These are phyloP conservation scores for Thraustochytrium sp. DNA, from an alignment of 352 stramenopile genomes.

Conservation along the genomic window DNA sequence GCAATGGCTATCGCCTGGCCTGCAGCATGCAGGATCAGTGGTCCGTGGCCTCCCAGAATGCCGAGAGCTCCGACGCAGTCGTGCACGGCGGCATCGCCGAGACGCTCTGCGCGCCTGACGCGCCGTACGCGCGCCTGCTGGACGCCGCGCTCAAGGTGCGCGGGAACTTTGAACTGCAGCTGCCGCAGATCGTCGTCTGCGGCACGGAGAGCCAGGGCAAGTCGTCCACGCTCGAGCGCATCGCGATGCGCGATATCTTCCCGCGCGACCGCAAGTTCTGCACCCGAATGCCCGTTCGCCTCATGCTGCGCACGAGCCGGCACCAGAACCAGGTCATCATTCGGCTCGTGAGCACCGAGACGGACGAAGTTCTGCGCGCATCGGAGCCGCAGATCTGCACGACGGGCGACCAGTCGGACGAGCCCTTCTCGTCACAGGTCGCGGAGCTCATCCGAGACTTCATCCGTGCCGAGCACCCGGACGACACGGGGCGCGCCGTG, in stretches of 20 bases:
- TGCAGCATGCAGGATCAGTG: not conserved
- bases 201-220: conserved; percentile 14
- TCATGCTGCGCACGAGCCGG: too few species aligned
- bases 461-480: conserved; percentile 27
- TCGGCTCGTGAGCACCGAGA: conserved; percentile 49
- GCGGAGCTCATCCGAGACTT: too few species aligned
- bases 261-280: too few species aligned
- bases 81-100: not conserved
- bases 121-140: not conserved
- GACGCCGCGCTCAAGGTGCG: not conserved
- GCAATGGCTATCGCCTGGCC: not conserved
- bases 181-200: conserved; percentile 3
- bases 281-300: too few species aligned
- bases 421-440: too few species aligned
- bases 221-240: not conserved
- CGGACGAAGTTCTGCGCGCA: conserved; percentile 50
- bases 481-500: conserved; percentile 17
- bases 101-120: not conserved
- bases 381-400: too few species aligned
- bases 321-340: not conserved
- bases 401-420: too few species aligned
- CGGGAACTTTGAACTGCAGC: not conserved
- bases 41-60: too few species aligned
- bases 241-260: too few species aligned
- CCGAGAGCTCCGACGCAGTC: not conserved